Evolutionary conservation across 176 grass and related monocot species (phyloP).

Genomic region (Oryza glumipatula): DNA sequence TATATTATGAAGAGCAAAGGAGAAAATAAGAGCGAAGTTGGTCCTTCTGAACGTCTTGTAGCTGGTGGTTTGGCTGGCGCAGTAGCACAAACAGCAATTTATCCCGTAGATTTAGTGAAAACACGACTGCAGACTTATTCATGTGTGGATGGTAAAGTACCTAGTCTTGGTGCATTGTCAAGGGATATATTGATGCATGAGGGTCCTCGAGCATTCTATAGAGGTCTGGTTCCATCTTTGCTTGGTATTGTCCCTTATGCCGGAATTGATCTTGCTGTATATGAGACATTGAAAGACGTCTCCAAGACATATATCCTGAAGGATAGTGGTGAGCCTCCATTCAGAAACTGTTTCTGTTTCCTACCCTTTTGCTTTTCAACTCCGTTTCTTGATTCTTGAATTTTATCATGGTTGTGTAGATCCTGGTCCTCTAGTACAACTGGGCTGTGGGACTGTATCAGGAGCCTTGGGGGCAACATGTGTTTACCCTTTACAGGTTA

Average conservation of each 20-base stretch:
- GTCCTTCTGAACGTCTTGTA: conserved; percentile 79
- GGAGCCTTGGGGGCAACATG: conserved; percentile 89
- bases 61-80: conserved; percentile 96
- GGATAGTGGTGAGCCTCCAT: conserved; percentile 65
- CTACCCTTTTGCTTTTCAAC: conserved; percentile 5
- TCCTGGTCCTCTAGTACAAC: conserved; percentile 87
- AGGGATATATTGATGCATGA: conserved; percentile 79
- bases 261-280: conserved; percentile 85
- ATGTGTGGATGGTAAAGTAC: conserved; percentile 74
- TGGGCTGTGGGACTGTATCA: conserved; percentile 89
- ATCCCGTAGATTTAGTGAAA: conserved; percentile 94
- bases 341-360: conserved; percentile 21
- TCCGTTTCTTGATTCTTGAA: conserved; percentile 37
- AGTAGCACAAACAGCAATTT: conserved; percentile 85
- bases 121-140: conserved; percentile 82
- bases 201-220: conserved; percentile 80
- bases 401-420: conserved; percentile 57
- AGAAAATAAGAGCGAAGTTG: conserved; percentile 75
- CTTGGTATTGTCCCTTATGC: conserved; percentile 90
- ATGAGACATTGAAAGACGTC: conserved; percentile 93
- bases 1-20: conserved; percentile 84
- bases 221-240: conserved; percentile 74
- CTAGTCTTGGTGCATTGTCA: conserved; percentile 70
- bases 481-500: conserved; percentile 98
- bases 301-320: conserved; percentile 84